phyloP scores from a whole-genome alignment of 192 early-diverging fungal genomes.

The Coemansia sp. region DNA sequence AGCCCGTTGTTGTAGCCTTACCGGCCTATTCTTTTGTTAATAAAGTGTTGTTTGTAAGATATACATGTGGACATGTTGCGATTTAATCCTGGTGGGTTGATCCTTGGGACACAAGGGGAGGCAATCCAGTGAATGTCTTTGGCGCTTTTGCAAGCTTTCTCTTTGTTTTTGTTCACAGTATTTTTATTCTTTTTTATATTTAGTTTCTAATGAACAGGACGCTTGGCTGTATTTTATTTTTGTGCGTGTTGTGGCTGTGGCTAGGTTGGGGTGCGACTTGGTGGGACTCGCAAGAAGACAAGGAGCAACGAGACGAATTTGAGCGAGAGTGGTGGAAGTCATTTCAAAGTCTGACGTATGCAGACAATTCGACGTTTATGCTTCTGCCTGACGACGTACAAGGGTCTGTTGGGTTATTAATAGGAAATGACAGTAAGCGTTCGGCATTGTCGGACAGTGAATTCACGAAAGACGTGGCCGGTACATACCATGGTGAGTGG shows the following conservation, averaged over 20 bases:
- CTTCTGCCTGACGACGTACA: slow-evolving; percentile 25
- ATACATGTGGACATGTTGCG: not conserved
- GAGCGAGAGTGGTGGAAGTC: slow-evolving; percentile 38
- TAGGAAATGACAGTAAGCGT: not conserved
- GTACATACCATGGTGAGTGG: slow-evolving; percentile 28
- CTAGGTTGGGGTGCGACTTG: slow-evolving; percentile 16
- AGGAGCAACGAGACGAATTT: slow-evolving; percentile 19
- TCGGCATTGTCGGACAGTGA: not conserved
- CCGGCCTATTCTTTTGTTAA: not conserved
- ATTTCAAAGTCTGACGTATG: slow-evolving; percentile 26
- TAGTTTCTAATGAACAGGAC: slow-evolving; percentile 4
- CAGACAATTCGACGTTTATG: slow-evolving; percentile 32
- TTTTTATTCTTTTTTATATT: not conserved
- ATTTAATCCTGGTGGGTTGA: not conserved
- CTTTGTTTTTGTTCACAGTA: not conserved
- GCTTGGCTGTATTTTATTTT: not conserved
- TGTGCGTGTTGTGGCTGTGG: slow-evolving; percentile 16
- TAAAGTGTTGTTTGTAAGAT: not conserved
- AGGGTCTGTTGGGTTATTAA: slow-evolving; percentile 5
- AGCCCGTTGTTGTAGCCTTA: no score
- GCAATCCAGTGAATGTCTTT: not conserved
- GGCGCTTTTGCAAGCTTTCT: not conserved
- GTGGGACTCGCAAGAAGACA: slow-evolving; percentile 8
- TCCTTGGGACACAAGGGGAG: not conserved
- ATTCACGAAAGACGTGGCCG: slow-evolving; percentile 11